Evolutionary conservation across 1,139 yeast genomes (phyloP).

Genomic region (Suhomyces bokatorum): DNA sequence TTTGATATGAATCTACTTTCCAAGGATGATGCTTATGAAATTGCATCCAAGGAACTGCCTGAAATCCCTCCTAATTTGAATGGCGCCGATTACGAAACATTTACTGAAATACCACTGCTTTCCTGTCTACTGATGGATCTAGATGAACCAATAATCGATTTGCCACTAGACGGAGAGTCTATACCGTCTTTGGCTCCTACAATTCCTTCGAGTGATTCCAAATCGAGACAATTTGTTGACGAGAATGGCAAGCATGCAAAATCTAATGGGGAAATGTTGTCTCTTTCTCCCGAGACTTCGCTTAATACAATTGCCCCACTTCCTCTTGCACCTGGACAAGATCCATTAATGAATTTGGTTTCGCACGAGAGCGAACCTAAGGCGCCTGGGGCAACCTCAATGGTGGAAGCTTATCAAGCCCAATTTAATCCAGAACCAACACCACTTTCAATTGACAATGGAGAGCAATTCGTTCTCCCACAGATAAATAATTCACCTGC

Average conservation of each 20-base stretch:
- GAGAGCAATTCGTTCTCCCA: too few species aligned
- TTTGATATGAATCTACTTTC: background rate
- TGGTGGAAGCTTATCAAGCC: background rate
- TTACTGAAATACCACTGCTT: too few species aligned
- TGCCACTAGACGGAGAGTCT: too few species aligned
- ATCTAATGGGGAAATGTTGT: background rate
- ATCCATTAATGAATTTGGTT: background rate
- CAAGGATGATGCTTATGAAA: background rate
- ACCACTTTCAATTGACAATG: too few species aligned
- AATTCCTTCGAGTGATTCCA: too few species aligned
- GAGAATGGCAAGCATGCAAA: background rate
- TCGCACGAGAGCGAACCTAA: background rate
- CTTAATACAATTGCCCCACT: constrained; percentile 2
- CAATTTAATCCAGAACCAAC: background rate
- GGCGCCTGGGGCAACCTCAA: background rate
- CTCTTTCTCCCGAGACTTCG: constrained; percentile 8
- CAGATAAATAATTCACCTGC: too few species aligned
- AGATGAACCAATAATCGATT: too few species aligned
- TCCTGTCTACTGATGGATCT: too few species aligned
- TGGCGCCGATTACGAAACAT: too few species aligned
- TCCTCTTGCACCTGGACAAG: background rate
- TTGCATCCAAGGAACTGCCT: background rate
- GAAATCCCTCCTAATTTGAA: too few species aligned
- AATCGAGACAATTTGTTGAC: background rate
- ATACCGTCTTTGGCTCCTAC: too few species aligned